These are phyloP conservation scores for Scheffersomyces parashehatae DNA, from an alignment of 1,139 yeast species.

Conservation along the genomic window DNA sequence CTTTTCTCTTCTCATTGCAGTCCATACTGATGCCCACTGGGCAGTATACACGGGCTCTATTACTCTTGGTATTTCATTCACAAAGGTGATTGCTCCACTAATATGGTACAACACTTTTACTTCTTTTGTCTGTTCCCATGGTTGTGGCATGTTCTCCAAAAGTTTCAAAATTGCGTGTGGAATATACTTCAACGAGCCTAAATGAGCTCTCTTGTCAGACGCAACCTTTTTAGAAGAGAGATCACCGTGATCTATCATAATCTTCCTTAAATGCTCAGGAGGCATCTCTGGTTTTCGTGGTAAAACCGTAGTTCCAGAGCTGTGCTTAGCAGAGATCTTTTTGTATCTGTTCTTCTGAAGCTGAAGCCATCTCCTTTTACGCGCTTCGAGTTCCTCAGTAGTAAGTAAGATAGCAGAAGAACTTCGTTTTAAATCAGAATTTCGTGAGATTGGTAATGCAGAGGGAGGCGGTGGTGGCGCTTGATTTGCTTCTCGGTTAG, in stretches of 20 bases:
- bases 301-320: conserved; percentile 43
- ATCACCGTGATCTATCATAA: conserved; percentile 83
- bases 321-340: conserved; percentile 10
- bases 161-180: conserved; percentile 93
- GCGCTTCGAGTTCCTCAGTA: conserved; percentile 31
- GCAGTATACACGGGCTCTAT: conserved; percentile 90
- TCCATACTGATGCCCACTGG: conserved; percentile 96
- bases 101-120: conserved; percentile 87
- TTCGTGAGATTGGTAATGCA: conserved; percentile 2
- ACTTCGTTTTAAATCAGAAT: background rate
- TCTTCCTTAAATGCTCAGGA: conserved; percentile 87
- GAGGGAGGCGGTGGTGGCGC: conserved; percentile 15
- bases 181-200: conserved; percentile 91
- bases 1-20: conserved; percentile 90
- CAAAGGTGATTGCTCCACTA: conserved; percentile 95
- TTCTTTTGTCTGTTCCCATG: conserved; percentile 90
- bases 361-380: conserved; percentile 65
- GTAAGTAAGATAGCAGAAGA: background rate
- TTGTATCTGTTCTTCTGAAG: conserved; percentile 57
- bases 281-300: conserved; percentile 84
- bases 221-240: conserved; percentile 77
- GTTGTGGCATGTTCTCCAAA: conserved; percentile 96
- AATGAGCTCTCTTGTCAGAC: conserved; percentile 83
- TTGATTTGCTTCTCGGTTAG: conserved; percentile 6
- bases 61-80: conserved; percentile 88